phyloP scores from a whole-genome alignment of 495 filamentous ascomycete species.

The Penicillium subrubescens region DNA sequence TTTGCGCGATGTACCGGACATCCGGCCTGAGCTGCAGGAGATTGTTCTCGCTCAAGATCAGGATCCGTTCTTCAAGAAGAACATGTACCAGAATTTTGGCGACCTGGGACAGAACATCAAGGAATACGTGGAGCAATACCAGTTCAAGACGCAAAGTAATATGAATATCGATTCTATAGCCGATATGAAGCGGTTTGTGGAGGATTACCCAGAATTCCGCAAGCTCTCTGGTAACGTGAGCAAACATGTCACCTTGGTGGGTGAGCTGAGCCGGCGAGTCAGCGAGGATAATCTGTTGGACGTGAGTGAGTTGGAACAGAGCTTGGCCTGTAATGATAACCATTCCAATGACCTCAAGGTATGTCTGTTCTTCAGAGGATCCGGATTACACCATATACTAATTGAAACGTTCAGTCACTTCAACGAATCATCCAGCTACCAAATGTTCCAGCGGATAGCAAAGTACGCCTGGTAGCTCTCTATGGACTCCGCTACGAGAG shows the following conservation, averaged over 20 bases:
- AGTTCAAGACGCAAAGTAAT: constrained; percentile 88
- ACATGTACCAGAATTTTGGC: constrained; percentile 99
- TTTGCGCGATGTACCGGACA: constrained; percentile 81
- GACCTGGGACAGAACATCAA: constrained; percentile 97
- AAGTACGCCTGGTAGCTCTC: constrained; percentile 83
- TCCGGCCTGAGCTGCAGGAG: constrained; percentile 89
- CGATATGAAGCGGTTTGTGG: constrained; percentile 99
- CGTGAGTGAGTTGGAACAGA: constrained; percentile 95
- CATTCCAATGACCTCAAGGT: constrained; percentile 86
- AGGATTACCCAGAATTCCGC: constrained; percentile 97
- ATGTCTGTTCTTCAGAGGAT: constrained; percentile 22
- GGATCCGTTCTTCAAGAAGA: constrained; percentile 99
- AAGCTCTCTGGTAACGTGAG: constrained; percentile 96
- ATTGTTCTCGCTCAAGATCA: constrained; percentile 96
- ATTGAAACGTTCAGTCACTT: constrained; percentile 59
- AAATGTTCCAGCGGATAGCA: constrained; percentile 72
- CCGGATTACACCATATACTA: constrained; percentile 3
- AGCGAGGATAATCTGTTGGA: constrained; percentile 83
- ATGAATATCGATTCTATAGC: constrained; percentile 94
- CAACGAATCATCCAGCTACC: constrained; percentile 81
- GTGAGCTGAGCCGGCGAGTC: constrained; percentile 86
- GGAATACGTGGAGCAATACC: constrained; percentile 97
- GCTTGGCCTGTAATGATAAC: constrained; percentile 94
- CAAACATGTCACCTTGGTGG: constrained; percentile 96
- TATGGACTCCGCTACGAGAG: constrained; percentile 92